Base-by-base conservation (phyloP, 2,329 filamentous ascomycete species). In the Arthrobotrys iridis region DNA sequence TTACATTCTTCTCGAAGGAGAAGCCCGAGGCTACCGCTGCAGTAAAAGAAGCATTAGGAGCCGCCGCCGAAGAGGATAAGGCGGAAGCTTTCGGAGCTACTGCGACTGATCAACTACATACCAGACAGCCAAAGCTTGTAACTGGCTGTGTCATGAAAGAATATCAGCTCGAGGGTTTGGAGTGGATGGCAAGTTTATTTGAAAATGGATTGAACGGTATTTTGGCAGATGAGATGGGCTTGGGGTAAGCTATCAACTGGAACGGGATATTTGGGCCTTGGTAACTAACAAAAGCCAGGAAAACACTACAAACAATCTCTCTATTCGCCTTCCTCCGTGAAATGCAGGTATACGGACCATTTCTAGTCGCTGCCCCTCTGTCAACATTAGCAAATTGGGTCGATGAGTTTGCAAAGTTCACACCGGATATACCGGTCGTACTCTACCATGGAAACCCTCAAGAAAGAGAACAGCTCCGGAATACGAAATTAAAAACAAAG, bases 351-450 rank as follows among this genome's bases (percentile, higher is more conserved):
- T 93, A 95, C 1, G 95, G 95, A 0, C 95, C 95, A 0, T 96
- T 97, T 80, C 83, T 99, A 20, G 93, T 99, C 62, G 90, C 95
- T 4, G 93, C 93, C 0, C 95, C 95, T 0, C 83, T 98, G 2
- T 97, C 93, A 80, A 98, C 95, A 0, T 86, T 97, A 0, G 93
- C 91, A 40, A 99, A 98, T 81, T 99, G 95, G 95, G 90, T 97
- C 43, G 91, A 95, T 43, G 95, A 99, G 80, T 97, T 98, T 45
- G 74, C 66, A n/a, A 78, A 77, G 63, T 78, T 80, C 48, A 77
- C 93, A 0, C 95, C 95, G 0, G 87, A 87, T 1, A 94, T 98
- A 40, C 93, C 94, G 0, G 93, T 95, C 0, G 85, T 96, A 57
- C 87, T 98, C 78, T 98, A 98, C 79, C 95, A 99, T 79, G 95